Percentiles rank a stretch among this genome's conserved stretches.
Conservation (phyloP, 768 basidiomycete species). For the Tylopilus subfusipes region DNA sequence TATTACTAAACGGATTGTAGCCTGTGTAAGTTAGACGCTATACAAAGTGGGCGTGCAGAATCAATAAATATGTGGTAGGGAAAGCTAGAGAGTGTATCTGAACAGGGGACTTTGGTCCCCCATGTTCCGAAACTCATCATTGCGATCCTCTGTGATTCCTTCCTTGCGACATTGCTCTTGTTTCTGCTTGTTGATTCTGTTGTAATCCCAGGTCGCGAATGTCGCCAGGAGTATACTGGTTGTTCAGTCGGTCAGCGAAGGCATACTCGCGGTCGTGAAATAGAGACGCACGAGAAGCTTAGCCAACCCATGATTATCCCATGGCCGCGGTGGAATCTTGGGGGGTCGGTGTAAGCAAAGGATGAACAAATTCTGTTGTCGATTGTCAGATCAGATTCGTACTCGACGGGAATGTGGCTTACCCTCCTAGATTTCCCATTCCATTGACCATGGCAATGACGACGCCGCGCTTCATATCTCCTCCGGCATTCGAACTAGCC, state of each 20-base stretch:
- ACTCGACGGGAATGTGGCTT: constrained; percentile 14
- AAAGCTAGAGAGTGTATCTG: constrained; percentile 34
- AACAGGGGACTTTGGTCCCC: constrained; percentile 55
- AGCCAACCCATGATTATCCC: constrained; percentile 36
- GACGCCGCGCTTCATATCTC: constrained; percentile 52
- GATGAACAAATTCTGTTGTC: constrained; percentile 36
- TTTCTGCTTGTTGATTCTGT: constrained; percentile 47
- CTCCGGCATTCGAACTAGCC: constrained; percentile 53
- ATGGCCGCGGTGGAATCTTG: constrained; percentile 37
- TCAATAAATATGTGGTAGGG: neutral
- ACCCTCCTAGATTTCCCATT: constrained; percentile 46
- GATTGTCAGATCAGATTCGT: neutral
- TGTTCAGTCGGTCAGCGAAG: constrained; percentile 30
- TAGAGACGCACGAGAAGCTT: constrained; percentile 27
- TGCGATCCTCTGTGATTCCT: constrained; percentile 38
- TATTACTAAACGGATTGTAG: neutral
- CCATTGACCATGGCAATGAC: constrained; percentile 49
- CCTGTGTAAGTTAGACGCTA: neutral
- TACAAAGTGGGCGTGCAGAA: neutral
- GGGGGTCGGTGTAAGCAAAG: constrained; percentile 39
- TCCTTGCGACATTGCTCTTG: constrained; percentile 40
- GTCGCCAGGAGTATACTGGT: constrained; percentile 39
- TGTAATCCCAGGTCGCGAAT: constrained; percentile 48
- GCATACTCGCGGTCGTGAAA: constrained; percentile 22
- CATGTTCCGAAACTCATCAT: constrained; percentile 42